Conservation (phyloP, 2,329 filamentous ascomycete species). For the Ceratocystis smalleyi region DNA sequence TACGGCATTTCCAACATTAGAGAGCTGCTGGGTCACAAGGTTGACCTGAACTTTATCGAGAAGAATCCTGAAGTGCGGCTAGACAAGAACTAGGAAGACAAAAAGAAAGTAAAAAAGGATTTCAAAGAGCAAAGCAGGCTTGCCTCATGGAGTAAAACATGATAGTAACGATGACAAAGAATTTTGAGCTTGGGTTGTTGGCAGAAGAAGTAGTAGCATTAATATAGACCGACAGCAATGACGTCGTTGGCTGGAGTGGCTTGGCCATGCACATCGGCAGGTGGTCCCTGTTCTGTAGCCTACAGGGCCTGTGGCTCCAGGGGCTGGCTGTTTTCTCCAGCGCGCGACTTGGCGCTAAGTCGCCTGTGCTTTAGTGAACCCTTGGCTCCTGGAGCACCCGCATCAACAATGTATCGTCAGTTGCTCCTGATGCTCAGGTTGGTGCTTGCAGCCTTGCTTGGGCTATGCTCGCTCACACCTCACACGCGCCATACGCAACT, state of each 20-base stretch:
- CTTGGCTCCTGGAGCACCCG: neutral
- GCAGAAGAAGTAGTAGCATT: neutral
- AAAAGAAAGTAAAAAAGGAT: slow-evolving; percentile 8
- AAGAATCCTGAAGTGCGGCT: slow-evolving; percentile 79
- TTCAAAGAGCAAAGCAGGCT: neutral
- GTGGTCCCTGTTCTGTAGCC: too few species aligned
- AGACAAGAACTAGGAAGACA: slow-evolving; percentile 53
- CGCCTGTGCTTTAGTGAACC: too few species aligned
- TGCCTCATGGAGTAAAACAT: neutral
- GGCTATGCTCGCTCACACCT: too few species aligned
- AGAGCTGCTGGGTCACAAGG: slow-evolving; percentile 85
- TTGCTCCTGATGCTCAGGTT: too few species aligned
- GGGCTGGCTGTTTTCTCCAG: too few species aligned
- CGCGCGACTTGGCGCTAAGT: too few species aligned
- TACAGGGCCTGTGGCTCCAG: too few species aligned
- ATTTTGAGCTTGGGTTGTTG: neutral
- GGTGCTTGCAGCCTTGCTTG: too few species aligned
- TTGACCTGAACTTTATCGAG: slow-evolving; percentile 85
- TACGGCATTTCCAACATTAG: slow-evolving; percentile 80
- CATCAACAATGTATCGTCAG: neutral
- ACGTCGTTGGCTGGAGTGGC: neutral
- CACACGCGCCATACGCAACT: too few species aligned
- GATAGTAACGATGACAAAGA: neutral
- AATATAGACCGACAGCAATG: neutral
- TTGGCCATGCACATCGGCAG: too few species aligned